Evolutionary conservation across 2,329 filamentous ascomycete genomes (phyloP).

Genomic region (Cephalotrichum gorgonifer): DNA sequence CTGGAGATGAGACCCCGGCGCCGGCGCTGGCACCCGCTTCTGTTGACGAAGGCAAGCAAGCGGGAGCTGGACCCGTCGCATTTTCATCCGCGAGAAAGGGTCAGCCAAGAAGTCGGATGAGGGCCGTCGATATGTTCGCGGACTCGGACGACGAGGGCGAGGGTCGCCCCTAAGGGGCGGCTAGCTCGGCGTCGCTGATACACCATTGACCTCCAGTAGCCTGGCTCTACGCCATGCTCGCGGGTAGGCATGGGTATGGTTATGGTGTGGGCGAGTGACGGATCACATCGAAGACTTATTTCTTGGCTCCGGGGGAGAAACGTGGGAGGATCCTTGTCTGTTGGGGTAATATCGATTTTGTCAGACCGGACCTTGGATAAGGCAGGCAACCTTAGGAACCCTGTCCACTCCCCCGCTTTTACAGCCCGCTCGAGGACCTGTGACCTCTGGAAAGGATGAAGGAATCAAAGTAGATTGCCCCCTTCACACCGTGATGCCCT

Average conservation of each 20-base stretch:
- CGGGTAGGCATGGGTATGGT: neutral
- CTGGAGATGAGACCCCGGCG: neutral
- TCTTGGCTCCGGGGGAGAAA: neutral
- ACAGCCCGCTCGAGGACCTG: too few species aligned
- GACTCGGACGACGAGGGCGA: constrained; percentile 1
- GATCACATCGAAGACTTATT: neutral
- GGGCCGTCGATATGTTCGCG: constrained; percentile 73
- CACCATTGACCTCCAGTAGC: too few species aligned
- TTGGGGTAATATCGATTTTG: neutral
- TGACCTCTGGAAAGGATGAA: too few species aligned
- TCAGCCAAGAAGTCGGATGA: constrained; percentile 50
- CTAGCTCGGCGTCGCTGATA: too few species aligned
- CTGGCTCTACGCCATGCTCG: too few species aligned
- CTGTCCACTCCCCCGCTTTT: too few species aligned
- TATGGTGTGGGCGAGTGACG: neutral
- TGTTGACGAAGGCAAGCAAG: neutral
- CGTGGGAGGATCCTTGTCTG: neutral
- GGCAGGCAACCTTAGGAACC: too few species aligned
- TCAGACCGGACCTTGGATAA: neutral
- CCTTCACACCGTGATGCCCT: too few species aligned
- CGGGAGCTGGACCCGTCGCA: constrained; percentile 10
- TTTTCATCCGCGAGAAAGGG: constrained; percentile 14
- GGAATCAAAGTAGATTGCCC: too few species aligned
- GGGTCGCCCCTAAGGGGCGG: constrained; percentile 25
- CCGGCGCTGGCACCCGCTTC: neutral